Evolutionary conservation across 441 rosid species (phyloP), one percentile per base, ranked within the genome.

Genomic region (Macaranga tanarius): DNA sequence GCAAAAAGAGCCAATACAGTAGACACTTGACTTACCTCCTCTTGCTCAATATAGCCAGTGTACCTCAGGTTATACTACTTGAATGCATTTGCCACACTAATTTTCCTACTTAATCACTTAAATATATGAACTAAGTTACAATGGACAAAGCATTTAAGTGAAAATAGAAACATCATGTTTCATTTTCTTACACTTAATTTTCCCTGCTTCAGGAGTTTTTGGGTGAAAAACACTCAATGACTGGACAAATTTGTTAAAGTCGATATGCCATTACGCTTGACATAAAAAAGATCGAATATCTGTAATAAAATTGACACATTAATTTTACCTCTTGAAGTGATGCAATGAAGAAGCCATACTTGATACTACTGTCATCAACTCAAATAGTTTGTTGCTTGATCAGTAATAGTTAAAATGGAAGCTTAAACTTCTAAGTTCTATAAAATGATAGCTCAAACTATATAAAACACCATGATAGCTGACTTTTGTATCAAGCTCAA

Each of bases 221-320:
- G 67, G 67, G 52, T 63, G 52, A 42, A 63, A 63, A 19, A 63
- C 19, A 20, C 51, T 44, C 67, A 63, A 63, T 5, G 67, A 63
- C 4, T 20, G 52, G 52, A 63, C 48, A n/a, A 63, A 63, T 42
- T 63, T 52, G 10, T 19, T 17, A 63, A 63, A 63, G 51, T 63
- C 67, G 20, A 63, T 63, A 20, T 3, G 51, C 31, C 52, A 44
- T 42, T 63, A 8, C n/a, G 67, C 6, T 63, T 42, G 26, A 63
- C 11, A 44, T 63, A 31, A 63, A 63, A 63, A 42, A 63, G 26
- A 63, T 63, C 67, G 42, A 63, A 63, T n/a, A 63, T 63, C 67
- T 63, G 22, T 28, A 63, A 31, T 11, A 20, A 28, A 4, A 12
- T 5, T 16, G 7, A 28, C 15, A 34, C 38, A 34, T 34, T 5